Percentiles rank a stretch among this genome's conserved stretches.
These are phyloP conservation scores for Russula abietina DNA, from an alignment of 768 basidiomycete species.

Conservation along the genomic window DNA sequence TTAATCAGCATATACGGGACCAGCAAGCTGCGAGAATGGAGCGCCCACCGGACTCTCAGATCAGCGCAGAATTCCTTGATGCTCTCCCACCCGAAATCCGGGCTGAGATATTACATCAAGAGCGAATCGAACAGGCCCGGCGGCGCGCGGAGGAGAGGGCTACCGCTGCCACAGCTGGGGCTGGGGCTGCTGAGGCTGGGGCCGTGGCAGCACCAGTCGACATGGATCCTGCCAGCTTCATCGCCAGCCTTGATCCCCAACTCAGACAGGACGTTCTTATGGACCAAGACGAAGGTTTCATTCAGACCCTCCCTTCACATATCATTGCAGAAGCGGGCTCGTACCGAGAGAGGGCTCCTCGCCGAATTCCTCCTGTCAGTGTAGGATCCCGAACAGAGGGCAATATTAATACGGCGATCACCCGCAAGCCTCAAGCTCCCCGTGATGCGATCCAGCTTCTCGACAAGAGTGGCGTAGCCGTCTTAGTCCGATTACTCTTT, in stretches of 20 bases:
- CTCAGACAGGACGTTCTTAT: constrained; percentile 86
- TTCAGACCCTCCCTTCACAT: constrained; percentile 74
- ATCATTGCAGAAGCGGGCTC: constrained; percentile 79
- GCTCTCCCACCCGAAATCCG: constrained; percentile 95
- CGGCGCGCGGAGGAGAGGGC: constrained; percentile 39
- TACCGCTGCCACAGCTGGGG: constrained; percentile 34
- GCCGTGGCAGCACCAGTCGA: constrained; percentile 37
- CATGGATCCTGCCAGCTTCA: constrained; percentile 85
- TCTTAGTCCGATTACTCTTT: constrained; percentile 88
- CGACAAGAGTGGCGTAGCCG: constrained; percentile 83
- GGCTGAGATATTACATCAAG: constrained; percentile 95
- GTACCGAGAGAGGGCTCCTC: constrained; percentile 50
- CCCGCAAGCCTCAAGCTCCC: constrained; percentile 48
- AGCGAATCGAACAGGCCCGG: constrained; percentile 75
- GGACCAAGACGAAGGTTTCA: constrained; percentile 82
- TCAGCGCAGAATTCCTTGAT: constrained; percentile 92
- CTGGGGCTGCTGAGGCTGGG: constrained; percentile 34
- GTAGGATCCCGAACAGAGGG: constrained; percentile 19
- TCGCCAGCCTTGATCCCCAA: constrained; percentile 84
- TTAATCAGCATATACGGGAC: constrained; percentile 95
- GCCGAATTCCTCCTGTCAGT: constrained; percentile 9
- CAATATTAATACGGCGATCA: constrained; percentile 26
- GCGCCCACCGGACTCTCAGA: constrained; percentile 75
- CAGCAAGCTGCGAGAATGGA: constrained; percentile 73
- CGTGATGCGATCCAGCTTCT: constrained; percentile 92